Evolutionary conservation across 352 stramenopile species (phyloP).

Genomic region (Phytophthora pinifolia): DNA sequence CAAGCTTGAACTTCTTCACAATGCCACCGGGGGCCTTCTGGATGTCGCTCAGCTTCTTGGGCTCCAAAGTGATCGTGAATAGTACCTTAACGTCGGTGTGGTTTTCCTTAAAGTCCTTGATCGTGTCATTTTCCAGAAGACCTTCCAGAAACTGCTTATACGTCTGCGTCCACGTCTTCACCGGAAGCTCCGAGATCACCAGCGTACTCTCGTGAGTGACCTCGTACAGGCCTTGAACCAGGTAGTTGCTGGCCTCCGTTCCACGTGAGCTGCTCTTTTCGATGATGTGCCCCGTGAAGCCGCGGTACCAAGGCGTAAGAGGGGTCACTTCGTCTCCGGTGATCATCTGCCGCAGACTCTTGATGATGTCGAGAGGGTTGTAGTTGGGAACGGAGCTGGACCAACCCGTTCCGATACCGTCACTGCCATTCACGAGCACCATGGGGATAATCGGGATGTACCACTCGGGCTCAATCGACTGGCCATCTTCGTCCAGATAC

Average conservation of each 20-base stretch:
- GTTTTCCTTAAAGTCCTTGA: constrained; percentile 94
- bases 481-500: constrained; percentile 92
- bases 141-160: constrained; percentile 96
- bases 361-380: constrained; percentile 91
- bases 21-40: constrained; percentile 72
- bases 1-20: constrained; percentile 96
- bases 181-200: constrained; percentile 95
- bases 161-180: constrained; percentile 95
- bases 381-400: constrained; percentile 92
- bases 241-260: constrained; percentile 64
- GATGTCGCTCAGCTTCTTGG: constrained; percentile 70
- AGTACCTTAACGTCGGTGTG: constrained; percentile 92
- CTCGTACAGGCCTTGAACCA: constrained; percentile 87
- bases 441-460: constrained; percentile 97
- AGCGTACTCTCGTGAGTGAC: constrained; percentile 87
- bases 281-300: constrained; percentile 89
- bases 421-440: constrained; percentile 95
- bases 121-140: constrained; percentile 83
- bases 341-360: constrained; percentile 69
- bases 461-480: constrained; percentile 92
- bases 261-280: constrained; percentile 63
- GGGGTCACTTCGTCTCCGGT: constrained; percentile 51
- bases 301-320: constrained; percentile 92
- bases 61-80: constrained; percentile 87
- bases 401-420: constrained; percentile 98